phyloP scores from a whole-genome alignment of 2,329 filamentous ascomycete genomes.

The Botrytis hyacinthi region DNA sequence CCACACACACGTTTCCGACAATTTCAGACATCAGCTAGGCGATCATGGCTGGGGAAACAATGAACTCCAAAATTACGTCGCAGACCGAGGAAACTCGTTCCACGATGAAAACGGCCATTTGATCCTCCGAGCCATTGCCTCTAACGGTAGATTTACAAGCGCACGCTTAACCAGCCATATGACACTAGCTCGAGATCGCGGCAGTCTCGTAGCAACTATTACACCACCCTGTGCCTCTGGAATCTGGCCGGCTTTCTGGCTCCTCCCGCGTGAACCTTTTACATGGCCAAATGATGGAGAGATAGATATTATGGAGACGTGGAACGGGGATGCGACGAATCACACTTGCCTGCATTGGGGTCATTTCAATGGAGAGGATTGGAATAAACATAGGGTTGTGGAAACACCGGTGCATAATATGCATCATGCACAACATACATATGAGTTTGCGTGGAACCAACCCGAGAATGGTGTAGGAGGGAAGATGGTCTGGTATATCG shows the following conservation, averaged over 20 bases:
- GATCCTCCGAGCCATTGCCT: conserved; percentile 51
- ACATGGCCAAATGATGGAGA: conserved; percentile 59
- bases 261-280: conserved; percentile 57
- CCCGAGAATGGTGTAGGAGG: conserved; percentile 44
- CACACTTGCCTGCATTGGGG: conserved; percentile 61
- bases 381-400: conserved; percentile 55
- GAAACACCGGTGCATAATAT: conserved; percentile 52
- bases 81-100: conserved; percentile 51
- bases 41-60: conserved; percentile 62
- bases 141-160: conserved; percentile 50
- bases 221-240: conserved; percentile 53
- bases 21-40: conserved; percentile 56
- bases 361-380: conserved; percentile 51
- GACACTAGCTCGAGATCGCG: conserved; percentile 50
- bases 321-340: conserved; percentile 57
- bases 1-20: conserved; percentile 46
- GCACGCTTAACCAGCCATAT: conserved; percentile 54
- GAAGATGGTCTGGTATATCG: conserved; percentile 58
- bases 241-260: conserved; percentile 63
- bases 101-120: conserved; percentile 52
- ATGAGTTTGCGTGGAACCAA: conserved; percentile 57
- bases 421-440: conserved; percentile 47
- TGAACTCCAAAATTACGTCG: conserved; percentile 57
- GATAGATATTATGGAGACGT: conserved; percentile 60
- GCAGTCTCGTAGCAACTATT: conserved; percentile 52